Evolutionary conservation across 768 basidiomycete genomes (phyloP).

Genomic region (Agrocybe chaxingu): DNA sequence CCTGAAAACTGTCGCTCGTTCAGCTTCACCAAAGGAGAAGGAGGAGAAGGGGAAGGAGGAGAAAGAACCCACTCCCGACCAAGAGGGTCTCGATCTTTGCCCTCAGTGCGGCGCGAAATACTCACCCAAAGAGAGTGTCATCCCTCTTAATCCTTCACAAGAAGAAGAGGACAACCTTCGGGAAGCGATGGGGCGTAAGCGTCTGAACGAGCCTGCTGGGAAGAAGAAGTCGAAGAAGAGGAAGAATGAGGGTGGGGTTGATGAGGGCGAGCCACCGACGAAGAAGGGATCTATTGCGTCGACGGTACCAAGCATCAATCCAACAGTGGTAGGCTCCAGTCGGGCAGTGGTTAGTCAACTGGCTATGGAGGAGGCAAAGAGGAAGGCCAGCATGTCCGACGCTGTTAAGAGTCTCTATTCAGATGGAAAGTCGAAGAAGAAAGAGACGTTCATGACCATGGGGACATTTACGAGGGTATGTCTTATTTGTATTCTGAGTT

Average conservation of each 20-base stretch:
- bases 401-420: constrained; percentile 83
- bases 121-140: constrained; percentile 48
- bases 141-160: constrained; percentile 63
- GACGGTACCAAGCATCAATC: constrained; percentile 40
- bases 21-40: constrained; percentile 27
- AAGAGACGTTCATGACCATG: constrained; percentile 91
- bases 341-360: constrained; percentile 69
- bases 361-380: constrained; percentile 77
- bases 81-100: constrained; percentile 48
- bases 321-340: constrained; percentile 52
- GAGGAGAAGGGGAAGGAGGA: constrained; percentile 28
- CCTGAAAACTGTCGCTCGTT: constrained; percentile 58
- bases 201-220: constrained; percentile 46
- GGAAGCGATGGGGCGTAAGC: constrained; percentile 51
- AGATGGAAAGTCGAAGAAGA: constrained; percentile 49
- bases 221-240: constrained; percentile 66
- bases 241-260: constrained; percentile 32
- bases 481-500: constrained; percentile 3
- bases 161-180: constrained; percentile 66
- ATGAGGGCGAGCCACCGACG: constrained; percentile 35
- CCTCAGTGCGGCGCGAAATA: constrained; percentile 79
- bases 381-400: constrained; percentile 81
- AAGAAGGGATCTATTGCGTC: constrained; percentile 41
- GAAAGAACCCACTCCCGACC: constrained; percentile 12
- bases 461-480: constrained; percentile 89